Evolutionary conservation across 345 rosid genomes (phyloP).

Genomic region (Boechera stricta): DNA sequence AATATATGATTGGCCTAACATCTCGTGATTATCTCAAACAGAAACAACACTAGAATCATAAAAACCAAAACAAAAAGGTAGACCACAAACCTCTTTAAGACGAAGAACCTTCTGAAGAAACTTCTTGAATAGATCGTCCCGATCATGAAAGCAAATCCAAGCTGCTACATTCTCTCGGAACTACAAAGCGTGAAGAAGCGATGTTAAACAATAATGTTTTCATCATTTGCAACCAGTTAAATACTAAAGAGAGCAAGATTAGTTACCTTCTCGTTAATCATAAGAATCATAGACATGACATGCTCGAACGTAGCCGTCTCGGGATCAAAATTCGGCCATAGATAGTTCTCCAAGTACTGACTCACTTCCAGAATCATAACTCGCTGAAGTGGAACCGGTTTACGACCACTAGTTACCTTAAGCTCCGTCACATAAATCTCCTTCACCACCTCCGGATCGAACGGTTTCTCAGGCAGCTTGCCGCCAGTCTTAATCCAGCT

Average conservation of each 20-base stretch:
- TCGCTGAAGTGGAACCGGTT: conserved; percentile 88
- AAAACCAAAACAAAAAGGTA: conserved; percentile 2
- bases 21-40: conserved; percentile 2
- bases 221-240: neutral
- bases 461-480: conserved; percentile 52
- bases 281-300: conserved; percentile 95
- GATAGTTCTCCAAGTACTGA: conserved; percentile 92
- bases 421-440: conserved; percentile 84
- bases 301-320: conserved; percentile 87
- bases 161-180: conserved; percentile 98
- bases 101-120: conserved; percentile 84
- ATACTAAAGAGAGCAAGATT: neutral
- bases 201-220: conserved; percentile 10
- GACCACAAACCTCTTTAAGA: conserved; percentile 82
- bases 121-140: conserved; percentile 67
- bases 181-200: conserved; percentile 52
- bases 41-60: conserved; percentile 9
- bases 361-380: conserved; percentile 98
- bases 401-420: conserved; percentile 70
- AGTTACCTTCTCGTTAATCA: conserved; percentile 89
- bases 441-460: conserved; percentile 77
- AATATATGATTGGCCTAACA: conserved; percentile 10
- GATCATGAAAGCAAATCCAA: conserved; percentile 92
- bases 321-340: conserved; percentile 90
- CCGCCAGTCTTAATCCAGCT: conserved; percentile 71